These are phyloP conservation scores for Pichia paraexigua DNA, from an alignment of 805 yeast species.

Conservation along the genomic window DNA sequence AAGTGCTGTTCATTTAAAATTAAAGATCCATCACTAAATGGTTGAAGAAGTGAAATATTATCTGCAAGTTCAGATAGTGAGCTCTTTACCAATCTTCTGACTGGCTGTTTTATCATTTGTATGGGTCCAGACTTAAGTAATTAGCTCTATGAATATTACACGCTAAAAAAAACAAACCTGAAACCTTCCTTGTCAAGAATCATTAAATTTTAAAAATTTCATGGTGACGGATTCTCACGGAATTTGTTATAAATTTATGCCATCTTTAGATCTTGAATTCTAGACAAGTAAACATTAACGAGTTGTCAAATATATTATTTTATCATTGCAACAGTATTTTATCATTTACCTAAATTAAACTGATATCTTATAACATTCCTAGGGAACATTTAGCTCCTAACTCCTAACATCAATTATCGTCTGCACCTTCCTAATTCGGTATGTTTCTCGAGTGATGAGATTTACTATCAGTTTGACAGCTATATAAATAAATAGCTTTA, in stretches of 20 bases:
- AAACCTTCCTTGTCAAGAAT: not conserved
- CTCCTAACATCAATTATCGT: not conserved
- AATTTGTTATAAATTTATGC: not conserved
- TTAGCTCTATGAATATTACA: not conserved
- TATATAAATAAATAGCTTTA: no score
- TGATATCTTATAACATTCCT: not conserved
- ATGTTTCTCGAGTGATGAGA: not conserved
- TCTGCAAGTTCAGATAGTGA: not conserved
- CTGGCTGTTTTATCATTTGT: not conserved
- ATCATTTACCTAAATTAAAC: not conserved
- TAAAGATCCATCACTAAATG: conserved; percentile 10
- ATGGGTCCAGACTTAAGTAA: not conserved
- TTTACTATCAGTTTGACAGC: not conserved
- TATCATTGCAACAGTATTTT: not conserved
- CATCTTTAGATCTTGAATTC: no score
- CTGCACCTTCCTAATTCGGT: conserved; percentile 4
- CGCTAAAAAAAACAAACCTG: no score
- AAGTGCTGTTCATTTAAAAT: conserved; percentile 56
- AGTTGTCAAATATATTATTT: no score
- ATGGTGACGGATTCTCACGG: not conserved
- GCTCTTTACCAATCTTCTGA: not conserved
- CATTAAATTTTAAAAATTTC: not conserved
- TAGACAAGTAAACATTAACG: no score
- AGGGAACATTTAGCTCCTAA: not conserved
- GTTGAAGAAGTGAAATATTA: not conserved